Conservation (phyloP, 2,329 filamentous ascomycete species). For the Calonectria pauciramosa region DNA sequence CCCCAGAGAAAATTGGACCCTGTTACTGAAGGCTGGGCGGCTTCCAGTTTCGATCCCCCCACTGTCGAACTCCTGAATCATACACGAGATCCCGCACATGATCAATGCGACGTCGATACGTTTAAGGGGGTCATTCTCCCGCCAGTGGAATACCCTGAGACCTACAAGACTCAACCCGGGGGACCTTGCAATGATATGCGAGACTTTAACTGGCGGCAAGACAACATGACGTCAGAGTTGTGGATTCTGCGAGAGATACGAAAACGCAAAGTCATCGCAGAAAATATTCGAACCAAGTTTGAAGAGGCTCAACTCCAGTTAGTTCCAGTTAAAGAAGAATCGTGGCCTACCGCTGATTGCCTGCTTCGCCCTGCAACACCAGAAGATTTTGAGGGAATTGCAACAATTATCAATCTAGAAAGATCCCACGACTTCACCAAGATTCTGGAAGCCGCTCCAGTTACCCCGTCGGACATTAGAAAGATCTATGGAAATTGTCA, state of each 20-base stretch:
- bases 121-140: slow-evolving; percentile 51
- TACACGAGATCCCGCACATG: not conserved
- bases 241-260: slow-evolving; percentile 44
- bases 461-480: slow-evolving; percentile 52
- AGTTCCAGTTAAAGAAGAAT: slow-evolving; percentile 19
- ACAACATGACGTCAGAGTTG: slow-evolving; percentile 45
- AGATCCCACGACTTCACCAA: slow-evolving; percentile 41
- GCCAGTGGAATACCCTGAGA: slow-evolving; percentile 50
- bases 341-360: slow-evolving; percentile 50
- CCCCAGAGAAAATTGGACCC: not conserved
- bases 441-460: slow-evolving; percentile 36
- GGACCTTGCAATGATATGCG: slow-evolving; percentile 22
- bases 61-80: not conserved
- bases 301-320: slow-evolving; percentile 12
- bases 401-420: slow-evolving; percentile 61
- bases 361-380: slow-evolving; percentile 58
- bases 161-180: slow-evolving; percentile 31
- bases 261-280: slow-evolving; percentile 36
- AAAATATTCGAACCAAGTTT: slow-evolving; percentile 14
- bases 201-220: slow-evolving; percentile 45
- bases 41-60: not conserved
- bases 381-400: slow-evolving; percentile 56
- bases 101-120: slow-evolving; percentile 54
- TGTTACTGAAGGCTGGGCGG: slow-evolving; percentile 19
- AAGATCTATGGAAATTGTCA: slow-evolving; percentile 50